Evolutionary conservation across 805 yeast species (phyloP).

Genomic region (Candida michaelii): DNA sequence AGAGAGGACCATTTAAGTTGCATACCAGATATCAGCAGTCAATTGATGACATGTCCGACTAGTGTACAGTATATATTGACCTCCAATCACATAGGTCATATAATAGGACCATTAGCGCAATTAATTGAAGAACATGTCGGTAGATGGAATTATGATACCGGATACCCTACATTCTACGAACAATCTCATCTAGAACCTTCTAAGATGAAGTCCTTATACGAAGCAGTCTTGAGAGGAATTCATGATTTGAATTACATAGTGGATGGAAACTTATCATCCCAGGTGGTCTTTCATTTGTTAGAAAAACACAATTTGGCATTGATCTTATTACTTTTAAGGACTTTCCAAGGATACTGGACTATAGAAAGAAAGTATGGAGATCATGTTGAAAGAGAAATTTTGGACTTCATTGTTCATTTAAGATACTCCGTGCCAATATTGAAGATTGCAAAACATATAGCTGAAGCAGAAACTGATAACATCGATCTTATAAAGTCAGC

Average conservation of each 20-base stretch:
- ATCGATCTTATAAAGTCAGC: slow-evolving; percentile 27
- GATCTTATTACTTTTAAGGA: slow-evolving; percentile 46
- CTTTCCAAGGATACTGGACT: slow-evolving; percentile 59
- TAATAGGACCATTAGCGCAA: slow-evolving; percentile 47
- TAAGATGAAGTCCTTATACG: slow-evolving; percentile 24
- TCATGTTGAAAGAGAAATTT: slow-evolving; percentile 62
- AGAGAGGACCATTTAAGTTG: slow-evolving; percentile 48
- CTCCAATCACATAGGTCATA: slow-evolving; percentile 37
- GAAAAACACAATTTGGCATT: slow-evolving; percentile 38
- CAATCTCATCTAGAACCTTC: slow-evolving; percentile 11
- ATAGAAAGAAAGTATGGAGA: slow-evolving; percentile 62
- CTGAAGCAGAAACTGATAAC: slow-evolving; percentile 16
- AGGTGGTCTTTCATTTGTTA: slow-evolving; percentile 24
- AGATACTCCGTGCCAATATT: slow-evolving; percentile 47
- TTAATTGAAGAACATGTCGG: slow-evolving; percentile 44
- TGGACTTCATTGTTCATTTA: slow-evolving; percentile 49
- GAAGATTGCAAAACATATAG: slow-evolving; percentile 40
- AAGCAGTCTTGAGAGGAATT: slow-evolving; percentile 31
- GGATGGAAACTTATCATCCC: slow-evolving; percentile 21
- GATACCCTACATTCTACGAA: slow-evolving; percentile 31
- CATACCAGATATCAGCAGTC: slow-evolving; percentile 34
- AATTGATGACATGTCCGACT: slow-evolving; percentile 45
- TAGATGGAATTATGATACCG: slow-evolving; percentile 33
- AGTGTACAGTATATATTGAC: slow-evolving; percentile 42
- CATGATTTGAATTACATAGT: slow-evolving; percentile 29